Conservation (phyloP, 2,329 filamentous ascomycete genomes). For the Xylaria sp. region DNA sequence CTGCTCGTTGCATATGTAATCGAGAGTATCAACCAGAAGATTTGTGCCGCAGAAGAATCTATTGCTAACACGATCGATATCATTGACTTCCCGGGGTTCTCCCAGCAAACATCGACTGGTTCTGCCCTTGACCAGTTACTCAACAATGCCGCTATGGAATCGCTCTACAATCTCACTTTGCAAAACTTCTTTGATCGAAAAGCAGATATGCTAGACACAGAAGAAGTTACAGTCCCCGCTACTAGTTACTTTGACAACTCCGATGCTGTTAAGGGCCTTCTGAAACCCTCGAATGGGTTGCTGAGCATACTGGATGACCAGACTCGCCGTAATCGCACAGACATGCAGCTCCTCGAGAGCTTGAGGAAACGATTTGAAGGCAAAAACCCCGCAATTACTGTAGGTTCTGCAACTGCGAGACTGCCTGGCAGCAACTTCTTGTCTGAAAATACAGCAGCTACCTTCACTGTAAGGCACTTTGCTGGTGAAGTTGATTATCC, state of each 20-base stretch:
- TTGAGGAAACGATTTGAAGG: slow-evolving; percentile 92
- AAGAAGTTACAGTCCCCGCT: slow-evolving; percentile 88
- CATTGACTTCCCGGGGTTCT: slow-evolving; percentile 95
- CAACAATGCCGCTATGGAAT: slow-evolving; percentile 93
- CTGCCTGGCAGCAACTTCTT: slow-evolving; percentile 90
- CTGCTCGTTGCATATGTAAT: slow-evolving; percentile 94
- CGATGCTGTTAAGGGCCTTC: slow-evolving; percentile 88
- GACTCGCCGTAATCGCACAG: slow-evolving; percentile 86
- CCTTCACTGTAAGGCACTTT: slow-evolving; percentile 94
- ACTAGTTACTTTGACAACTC: slow-evolving; percentile 99
- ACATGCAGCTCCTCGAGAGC: slow-evolving; percentile 90
- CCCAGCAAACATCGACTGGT: slow-evolving; percentile 83
- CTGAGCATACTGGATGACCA: slow-evolving; percentile 97
- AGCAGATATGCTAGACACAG: slow-evolving; percentile 90
- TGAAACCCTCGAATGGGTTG: slow-evolving; percentile 93
- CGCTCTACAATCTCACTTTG: slow-evolving; percentile 90
- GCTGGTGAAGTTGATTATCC: slow-evolving; percentile 97
- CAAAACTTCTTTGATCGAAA: slow-evolving; percentile 97
- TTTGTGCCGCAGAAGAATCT: slow-evolving; percentile 87
- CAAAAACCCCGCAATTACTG: slow-evolving; percentile 90
- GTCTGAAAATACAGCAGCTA: slow-evolving; percentile 81
- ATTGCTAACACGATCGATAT: slow-evolving; percentile 95
- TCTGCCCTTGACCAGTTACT: slow-evolving; percentile 92
- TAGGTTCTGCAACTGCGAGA: slow-evolving; percentile 78
- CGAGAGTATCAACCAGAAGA: slow-evolving; percentile 88